Evolutionary conservation across 2,329 filamentous ascomycete species (phyloP).

Genomic region (Amauroascus niger): DNA sequence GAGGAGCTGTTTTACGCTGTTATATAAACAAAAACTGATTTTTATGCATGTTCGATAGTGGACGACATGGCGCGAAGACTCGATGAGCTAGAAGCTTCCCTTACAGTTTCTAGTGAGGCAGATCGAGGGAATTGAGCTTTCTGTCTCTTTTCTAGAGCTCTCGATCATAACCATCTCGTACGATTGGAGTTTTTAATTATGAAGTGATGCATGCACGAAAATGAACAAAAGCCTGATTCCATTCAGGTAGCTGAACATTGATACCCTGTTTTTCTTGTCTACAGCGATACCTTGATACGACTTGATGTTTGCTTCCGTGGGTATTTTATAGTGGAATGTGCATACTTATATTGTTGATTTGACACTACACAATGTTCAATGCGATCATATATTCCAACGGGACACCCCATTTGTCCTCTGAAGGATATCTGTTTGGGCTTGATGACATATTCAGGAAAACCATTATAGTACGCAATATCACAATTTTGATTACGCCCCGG

Average conservation of each 20-base stretch:
- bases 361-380: not conserved
- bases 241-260: not conserved
- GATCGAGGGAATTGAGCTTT: conserved; percentile 26
- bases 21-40: not conserved
- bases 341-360: not conserved
- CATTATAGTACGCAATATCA: not conserved
- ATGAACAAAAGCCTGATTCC: too few relatives aligned
- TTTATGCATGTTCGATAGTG: conserved; percentile 50
- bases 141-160: not conserved
- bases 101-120: conserved; percentile 47
- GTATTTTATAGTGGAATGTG: not conserved
- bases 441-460: not conserved
- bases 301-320: not conserved
- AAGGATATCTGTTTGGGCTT: not conserved
- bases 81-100: conserved; percentile 68
- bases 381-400: not conserved
- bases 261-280: not conserved
- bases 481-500: too few relatives aligned
- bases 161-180: not conserved
- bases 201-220: not conserved
- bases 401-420: not conserved
- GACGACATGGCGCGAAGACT: conserved; percentile 85
- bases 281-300: not conserved
- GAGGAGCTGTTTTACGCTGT: not conserved
- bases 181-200: not conserved